Conservation (phyloP, 2,329 filamentous ascomycete species). For the Aspergillus latus region DNA sequence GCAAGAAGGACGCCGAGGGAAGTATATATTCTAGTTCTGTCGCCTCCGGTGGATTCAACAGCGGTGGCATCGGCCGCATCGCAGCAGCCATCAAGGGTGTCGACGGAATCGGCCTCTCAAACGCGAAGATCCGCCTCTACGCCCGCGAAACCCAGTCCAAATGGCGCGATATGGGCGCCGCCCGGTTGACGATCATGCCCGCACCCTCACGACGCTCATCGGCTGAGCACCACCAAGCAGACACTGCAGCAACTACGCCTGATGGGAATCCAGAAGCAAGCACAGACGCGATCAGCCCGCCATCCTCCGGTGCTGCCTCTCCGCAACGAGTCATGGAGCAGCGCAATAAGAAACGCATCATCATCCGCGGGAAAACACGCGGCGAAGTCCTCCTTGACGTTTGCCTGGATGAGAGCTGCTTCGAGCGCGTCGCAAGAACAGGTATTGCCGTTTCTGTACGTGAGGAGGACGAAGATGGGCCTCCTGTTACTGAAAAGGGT, state of each 20-base stretch:
- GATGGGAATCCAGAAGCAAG: conserved; percentile 19
- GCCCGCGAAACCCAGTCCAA: conserved; percentile 71
- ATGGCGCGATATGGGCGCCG: conserved; percentile 90
- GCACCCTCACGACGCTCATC: conserved; percentile 29
- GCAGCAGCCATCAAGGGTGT: conserved; percentile 50
- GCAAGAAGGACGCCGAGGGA: conserved; percentile 48
- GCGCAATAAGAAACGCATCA: conserved; percentile 86
- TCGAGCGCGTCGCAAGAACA: conserved; percentile 77
- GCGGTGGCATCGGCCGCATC: conserved; percentile 57
- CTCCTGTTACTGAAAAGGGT: conserved; percentile 53
- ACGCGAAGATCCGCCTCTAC: conserved; percentile 85
- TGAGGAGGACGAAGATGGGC: conserved; percentile 68
- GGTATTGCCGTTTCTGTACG: conserved; percentile 89
- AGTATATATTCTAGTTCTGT: conserved; percentile 62
- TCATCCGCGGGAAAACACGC: conserved; percentile 70
- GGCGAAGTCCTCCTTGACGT: conserved; percentile 74
- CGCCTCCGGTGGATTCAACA: conserved; percentile 51
- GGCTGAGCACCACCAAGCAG: conserved; percentile 31
- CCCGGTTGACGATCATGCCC: conserved; percentile 76
- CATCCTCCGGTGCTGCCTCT: conserved; percentile 33
- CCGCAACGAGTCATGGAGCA: conserved; percentile 59
- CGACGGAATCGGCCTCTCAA: conserved; percentile 64
- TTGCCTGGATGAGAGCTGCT: conserved; percentile 78
- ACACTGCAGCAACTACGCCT: conserved; percentile 38
- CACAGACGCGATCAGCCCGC: conserved; percentile 15